Evolutionary conservation across 2,329 filamentous ascomycete genomes (phyloP), one percentile per base, ranked within the genome.

Genomic region (Arthrinium phaeospermum): DNA sequence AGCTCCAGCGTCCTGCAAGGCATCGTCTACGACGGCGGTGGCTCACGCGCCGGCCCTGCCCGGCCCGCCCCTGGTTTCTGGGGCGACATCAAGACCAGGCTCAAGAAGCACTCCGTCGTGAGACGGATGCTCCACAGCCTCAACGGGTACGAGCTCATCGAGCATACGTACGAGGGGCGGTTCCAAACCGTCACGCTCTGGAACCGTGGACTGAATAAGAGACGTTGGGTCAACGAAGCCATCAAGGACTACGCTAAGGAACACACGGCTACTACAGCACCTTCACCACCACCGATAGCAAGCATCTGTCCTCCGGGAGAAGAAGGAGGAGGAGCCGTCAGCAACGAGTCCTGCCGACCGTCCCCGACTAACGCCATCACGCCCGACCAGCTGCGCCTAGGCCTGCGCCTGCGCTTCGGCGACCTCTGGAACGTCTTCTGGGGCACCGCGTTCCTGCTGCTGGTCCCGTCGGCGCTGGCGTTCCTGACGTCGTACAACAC

Each of bases 401-500:
- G 68, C 1, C 76, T 80, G 3, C 74, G 73, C 24, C 73, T 79
- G 19, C 73, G 75, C 45, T 61, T 64, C 1, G 73, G 34, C 19
- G 78, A 79, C 70, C 76, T 76, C 69, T 73, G 71, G 12, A 78
- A 78, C 71, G 74, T 79, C 12, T 46, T 75, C 27, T 51, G 74
- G 12, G 73, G 74, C 5, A 69, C 78, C 30, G 68, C 77, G 8
- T 77, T 76, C 45, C 73, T 79, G 4, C 70, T 80, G 14, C 69
- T 80, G 0, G 73, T 73, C 8, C 79, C 81, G 6, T 80, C 78
- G 45, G 57, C 75, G 47, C 77, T 83, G 46, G 81, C 81, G 2
- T 81, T 81, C 70, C 70, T 82, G 10, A 78, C 78, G 1, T 81
- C 79, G 19, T 82, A 79, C 64, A 79, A 79, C 71, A 82, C 80